Base-by-base conservation (phyloP, 2,329 filamentous ascomycete species). In the Diplodia intermedia region DNA sequence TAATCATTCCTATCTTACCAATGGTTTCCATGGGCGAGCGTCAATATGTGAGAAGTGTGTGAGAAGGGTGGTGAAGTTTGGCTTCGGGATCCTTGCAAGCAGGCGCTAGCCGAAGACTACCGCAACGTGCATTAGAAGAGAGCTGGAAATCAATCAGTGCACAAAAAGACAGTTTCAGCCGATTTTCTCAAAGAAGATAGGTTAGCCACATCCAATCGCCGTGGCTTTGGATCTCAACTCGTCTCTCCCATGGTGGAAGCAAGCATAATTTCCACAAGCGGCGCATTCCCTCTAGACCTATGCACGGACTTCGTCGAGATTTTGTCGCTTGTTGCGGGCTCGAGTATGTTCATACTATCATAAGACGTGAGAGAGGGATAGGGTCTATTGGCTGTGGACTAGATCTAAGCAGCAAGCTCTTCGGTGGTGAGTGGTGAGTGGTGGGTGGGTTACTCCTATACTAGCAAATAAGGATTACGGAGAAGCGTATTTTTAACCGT, bases 401-500 rank as follows among this genome's bases (percentile, higher is more conserved):
- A 8, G 8, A 15, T 47, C 18, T 9, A 47, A 47, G 3, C 50
- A 26, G 12, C 4, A 18, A 15, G 23, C 9, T 47, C 15, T 23
- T 40, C 43, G 43, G 20, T 43, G 29, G 4, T 52, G 12, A 18
- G 40, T 15, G 14, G 31, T 33, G 23, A 8, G 4, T 52, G n/a
- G 36, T 18, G 7, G 20, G 29, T 20, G 23, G 36, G 8, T 15
- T 40, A 23, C 62, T 54, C 40, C 31, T 29, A 29, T 66, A 54
- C 5, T 26, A 56, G 29, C 36, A 31, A 33, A 20, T 66, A 55
- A 66, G 36, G 26, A 50, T 49, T 33, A 66, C 36, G 63, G 63
- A 66, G 60, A 63, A 63, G 60, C 47, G 18, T 63, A 63, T 52
- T 53, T 63, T 63, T 63, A 63, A 63, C 60, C 60, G 36, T 52